Evolutionary conservation across 1,284 basidiomycete genomes (phyloP).

Genomic region (Boletus semigastroideus): DNA sequence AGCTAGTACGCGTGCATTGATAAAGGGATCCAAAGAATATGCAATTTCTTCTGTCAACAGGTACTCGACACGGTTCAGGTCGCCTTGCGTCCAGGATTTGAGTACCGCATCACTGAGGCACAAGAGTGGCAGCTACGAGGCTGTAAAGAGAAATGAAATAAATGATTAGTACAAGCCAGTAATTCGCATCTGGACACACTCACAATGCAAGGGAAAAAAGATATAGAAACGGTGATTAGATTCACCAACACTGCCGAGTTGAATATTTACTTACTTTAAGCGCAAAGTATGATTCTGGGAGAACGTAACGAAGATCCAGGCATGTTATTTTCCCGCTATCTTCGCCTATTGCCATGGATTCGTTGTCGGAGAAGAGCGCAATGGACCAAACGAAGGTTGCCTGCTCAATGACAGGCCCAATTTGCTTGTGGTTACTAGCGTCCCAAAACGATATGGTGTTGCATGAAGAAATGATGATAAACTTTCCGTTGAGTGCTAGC

Average conservation of each 20-base stretch:
- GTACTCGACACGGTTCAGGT: background rate
- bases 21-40: background rate
- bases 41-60: background rate
- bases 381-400: background rate
- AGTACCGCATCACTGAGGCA: background rate
- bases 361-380: background rate
- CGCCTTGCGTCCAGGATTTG: background rate
- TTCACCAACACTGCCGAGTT: background rate
- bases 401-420: background rate
- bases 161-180: background rate
- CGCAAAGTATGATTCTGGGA: background rate
- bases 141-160: background rate
- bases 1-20: background rate
- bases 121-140: background rate
- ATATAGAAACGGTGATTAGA: background rate
- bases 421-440: background rate
- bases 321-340: background rate
- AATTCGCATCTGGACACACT: background rate
- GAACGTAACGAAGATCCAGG: background rate
- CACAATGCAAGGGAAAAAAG: background rate
- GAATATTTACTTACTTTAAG: background rate
- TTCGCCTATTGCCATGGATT: slow-evolving; percentile 2
- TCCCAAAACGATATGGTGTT: background rate
- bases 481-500: background rate
- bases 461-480: background rate